Conservation (phyloP, 2,329 filamentous ascomycete genomes). For the Penicillium sp. region DNA sequence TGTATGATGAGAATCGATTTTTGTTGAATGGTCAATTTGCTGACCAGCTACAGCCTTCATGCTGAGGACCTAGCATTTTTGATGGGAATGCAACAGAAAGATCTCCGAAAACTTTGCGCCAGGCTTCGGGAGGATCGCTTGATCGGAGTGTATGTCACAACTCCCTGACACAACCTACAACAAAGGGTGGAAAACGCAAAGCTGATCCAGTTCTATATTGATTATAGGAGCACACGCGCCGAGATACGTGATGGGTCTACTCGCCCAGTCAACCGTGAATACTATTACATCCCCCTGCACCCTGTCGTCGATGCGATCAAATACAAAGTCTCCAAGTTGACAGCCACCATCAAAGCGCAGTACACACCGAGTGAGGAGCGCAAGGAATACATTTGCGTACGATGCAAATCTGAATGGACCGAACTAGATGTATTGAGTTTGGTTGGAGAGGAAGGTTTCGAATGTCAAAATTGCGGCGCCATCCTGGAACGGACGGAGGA, state of each 20-base stretch:
- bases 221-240: conserved; percentile 63
- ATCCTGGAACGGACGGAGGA: conserved; percentile 47
- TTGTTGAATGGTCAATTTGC: background rate
- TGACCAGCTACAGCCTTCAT: conserved; percentile 58
- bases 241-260: conserved; percentile 79
- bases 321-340: conserved; percentile 84
- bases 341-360: conserved; percentile 81
- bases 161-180: background rate
- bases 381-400: conserved; percentile 84
- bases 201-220: conserved; percentile 1
- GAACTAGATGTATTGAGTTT: conserved; percentile 83
- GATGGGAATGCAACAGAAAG: conserved; percentile 86
- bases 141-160: conserved; percentile 65
- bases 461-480: conserved; percentile 73
- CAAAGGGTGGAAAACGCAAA: conserved; percentile 12
- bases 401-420: conserved; percentile 83
- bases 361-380: conserved; percentile 78
- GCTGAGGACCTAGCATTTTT: conserved; percentile 85
- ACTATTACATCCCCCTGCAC: conserved; percentile 96
- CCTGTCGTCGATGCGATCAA: conserved; percentile 95
- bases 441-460: conserved; percentile 66
- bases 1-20: conserved; percentile 46
- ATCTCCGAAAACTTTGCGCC: conserved; percentile 84
- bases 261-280: conserved; percentile 79
- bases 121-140: conserved; percentile 83